Evolutionary conservation across 306 rosid genomes (phyloP), one percentile per base, ranked within the genome.

Genomic region (Echinosophora koreensis): DNA sequence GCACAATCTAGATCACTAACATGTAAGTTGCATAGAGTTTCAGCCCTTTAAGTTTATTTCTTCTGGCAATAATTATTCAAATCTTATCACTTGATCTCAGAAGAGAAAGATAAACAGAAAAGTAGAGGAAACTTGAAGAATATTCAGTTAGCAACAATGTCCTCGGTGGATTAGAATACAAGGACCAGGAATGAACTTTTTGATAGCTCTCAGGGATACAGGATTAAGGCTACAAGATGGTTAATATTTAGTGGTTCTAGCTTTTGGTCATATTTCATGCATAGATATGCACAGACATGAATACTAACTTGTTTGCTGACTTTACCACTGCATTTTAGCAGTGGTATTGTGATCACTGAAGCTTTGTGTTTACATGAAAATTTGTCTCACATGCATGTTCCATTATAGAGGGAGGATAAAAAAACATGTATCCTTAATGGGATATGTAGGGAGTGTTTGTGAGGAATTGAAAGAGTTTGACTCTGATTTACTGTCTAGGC

Each of bases 321-420:
- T 82, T n/a, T n/a, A n/a, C n/a, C n/a, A n/a, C n/a, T n/a, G n/a
- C n/a, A n/a, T n/a, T n/a, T n/a, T n/a, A n/a, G n/a, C n/a, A n/a
- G n/a, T 69, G 90, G 99, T 57, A 88, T 93, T 14, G 92, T 91
- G 87, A 90, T 96, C 60, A 93, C 99, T 47, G 99, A 96, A 83
- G 99, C 99, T 80, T 88, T 96, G 82, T 86, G 98, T 11, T 13
- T 96, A 88, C 98, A 96, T 96, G 70, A 77, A 76, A 42, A 73
- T 81, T 65, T 50, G 58, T 67, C 77, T 37, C 22, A 22, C 22
- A 22, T 22, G 22, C 22, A 22, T 22, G 22, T 22, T 22, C 22
- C 22, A 22, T 22, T 22, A 22, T 22, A 1, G 22, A 22, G 22
- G 22, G 1, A 22, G 22, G 22, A 22, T 22, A n/a, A 22, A 22